Evolutionary conservation across 768 basidiomycete genomes (phyloP).

Genomic region (Multifurca ochricompacta): DNA sequence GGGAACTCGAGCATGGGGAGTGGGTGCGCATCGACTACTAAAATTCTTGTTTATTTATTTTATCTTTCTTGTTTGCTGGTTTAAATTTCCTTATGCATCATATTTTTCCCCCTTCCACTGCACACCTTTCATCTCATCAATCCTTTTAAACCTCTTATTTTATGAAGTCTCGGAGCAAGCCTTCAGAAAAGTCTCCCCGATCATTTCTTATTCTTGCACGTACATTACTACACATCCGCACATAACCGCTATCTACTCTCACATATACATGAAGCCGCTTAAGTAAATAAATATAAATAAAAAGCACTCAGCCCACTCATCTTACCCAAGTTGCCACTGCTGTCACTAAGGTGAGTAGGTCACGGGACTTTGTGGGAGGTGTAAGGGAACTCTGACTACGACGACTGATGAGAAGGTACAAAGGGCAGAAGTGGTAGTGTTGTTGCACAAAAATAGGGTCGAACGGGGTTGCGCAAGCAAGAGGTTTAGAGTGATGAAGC

Average conservation of each 20-base stretch:
- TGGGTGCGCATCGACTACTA: constrained; percentile 4
- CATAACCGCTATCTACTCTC: neutral
- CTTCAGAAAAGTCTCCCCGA: neutral
- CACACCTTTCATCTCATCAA: neutral
- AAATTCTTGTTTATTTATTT: neutral
- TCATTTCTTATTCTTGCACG: neutral
- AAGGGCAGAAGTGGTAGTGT: too few species aligned
- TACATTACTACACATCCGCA: neutral
- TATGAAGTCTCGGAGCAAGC: neutral
- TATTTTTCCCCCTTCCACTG: neutral
- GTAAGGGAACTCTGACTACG: too few species aligned
- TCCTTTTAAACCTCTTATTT: neutral
- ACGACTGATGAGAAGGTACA: too few species aligned
- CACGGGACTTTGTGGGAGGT: too few species aligned
- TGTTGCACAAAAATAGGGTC: too few species aligned
- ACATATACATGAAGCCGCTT: neutral
- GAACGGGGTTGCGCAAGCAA: too few species aligned
- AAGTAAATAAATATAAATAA: neutral
- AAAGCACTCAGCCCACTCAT: neutral
- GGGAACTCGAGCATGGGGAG: constrained; percentile 15
- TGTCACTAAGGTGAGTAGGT: too few species aligned
- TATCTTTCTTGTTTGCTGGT: neutral
- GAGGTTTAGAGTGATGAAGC: too few species aligned
- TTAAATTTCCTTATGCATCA: neutral
- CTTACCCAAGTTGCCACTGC: too few species aligned